Percentiles rank a stretch among this genome's conserved stretches.
phyloP scores from a whole-genome alignment of 768 basidiomycete species.

The Termitomyces sp. region DNA sequence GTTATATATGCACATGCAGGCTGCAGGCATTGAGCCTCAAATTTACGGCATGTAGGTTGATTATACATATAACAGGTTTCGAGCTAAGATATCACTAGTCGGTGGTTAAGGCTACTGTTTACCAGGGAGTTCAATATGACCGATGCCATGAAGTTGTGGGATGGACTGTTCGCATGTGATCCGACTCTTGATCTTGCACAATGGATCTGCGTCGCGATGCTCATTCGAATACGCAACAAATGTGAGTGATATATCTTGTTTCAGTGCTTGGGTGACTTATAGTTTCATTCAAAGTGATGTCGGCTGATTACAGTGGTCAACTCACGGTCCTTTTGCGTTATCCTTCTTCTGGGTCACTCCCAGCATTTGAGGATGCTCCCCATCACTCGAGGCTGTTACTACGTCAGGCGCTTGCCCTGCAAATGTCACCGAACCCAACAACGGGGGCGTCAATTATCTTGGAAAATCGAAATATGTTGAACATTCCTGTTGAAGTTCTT shows the following conservation, averaged over 20 bases:
- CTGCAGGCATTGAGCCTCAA: slow-evolving; percentile 87
- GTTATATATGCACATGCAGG: slow-evolving; percentile 70
- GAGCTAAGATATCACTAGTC: slow-evolving; percentile 37
- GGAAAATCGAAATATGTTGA: slow-evolving; percentile 77
- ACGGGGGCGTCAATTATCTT: slow-evolving; percentile 74
- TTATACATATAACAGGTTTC: neutral
- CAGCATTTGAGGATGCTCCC: slow-evolving; percentile 28
- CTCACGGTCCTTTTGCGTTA: slow-evolving; percentile 84
- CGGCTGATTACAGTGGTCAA: slow-evolving; percentile 82
- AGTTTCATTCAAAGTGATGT: slow-evolving; percentile 53
- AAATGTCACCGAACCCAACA: slow-evolving; percentile 65
- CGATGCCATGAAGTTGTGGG: slow-evolving; percentile 90
- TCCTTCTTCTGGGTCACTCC: slow-evolving; percentile 45
- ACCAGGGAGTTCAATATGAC: slow-evolving; percentile 84
- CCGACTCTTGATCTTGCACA: slow-evolving; percentile 70
- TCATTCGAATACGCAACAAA: slow-evolving; percentile 87
- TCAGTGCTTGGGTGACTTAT: slow-evolving; percentile 7
- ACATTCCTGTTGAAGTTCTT: slow-evolving; percentile 65
- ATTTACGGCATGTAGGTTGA: slow-evolving; percentile 87
- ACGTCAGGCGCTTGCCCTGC: slow-evolving; percentile 76
- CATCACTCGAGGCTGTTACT: slow-evolving; percentile 69
- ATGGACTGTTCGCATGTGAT: slow-evolving; percentile 88
- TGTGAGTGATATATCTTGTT: slow-evolving; percentile 33
- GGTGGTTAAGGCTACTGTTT: slow-evolving; percentile 91
- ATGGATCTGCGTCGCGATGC: slow-evolving; percentile 92